These are phyloP conservation scores for Sabuloglossum arenarium DNA, from an alignment of 495 filamentous ascomycete species.

Conservation along the genomic window DNA sequence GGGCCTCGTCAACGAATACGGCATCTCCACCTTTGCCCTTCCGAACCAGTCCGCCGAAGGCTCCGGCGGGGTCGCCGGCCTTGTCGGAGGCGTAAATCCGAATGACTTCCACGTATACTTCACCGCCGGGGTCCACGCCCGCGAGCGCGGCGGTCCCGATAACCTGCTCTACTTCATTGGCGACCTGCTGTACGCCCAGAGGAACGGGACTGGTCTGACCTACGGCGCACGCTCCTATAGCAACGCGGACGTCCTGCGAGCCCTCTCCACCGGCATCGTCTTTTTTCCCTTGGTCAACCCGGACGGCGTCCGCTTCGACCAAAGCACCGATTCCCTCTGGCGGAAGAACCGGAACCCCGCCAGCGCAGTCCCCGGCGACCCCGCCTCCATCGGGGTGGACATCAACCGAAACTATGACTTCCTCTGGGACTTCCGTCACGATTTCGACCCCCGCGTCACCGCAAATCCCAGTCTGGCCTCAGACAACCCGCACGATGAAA, in stretches of 20 bases:
- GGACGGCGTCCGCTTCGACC: conserved; percentile 21
- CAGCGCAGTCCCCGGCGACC: conserved; percentile 2
- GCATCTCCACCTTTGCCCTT: conserved; percentile 12
- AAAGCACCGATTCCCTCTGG: conserved; percentile 17
- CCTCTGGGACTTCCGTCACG: conserved; percentile 16
- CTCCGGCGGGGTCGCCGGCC: conserved; percentile 9
- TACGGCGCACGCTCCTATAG: conserved; percentile 22
- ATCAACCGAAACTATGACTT: conserved; percentile 23
- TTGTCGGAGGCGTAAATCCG: conserved; percentile 10
- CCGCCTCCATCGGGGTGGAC: conserved; percentile 15
- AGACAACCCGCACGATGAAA: conserved; percentile 12
- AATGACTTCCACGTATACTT: conserved; percentile 16
- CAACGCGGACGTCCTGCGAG: conserved; percentile 18
- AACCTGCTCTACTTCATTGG: conserved; percentile 18
- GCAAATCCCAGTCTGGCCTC: conserved; percentile 10
- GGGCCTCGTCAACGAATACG: conserved; percentile 15
- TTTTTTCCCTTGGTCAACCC: conserved; percentile 20
- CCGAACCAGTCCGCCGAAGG: conserved; percentile 18
- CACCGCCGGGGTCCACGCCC: conserved; percentile 17
- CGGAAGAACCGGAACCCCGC: conserved; percentile 22
- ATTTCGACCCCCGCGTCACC: conserved; percentile 13
- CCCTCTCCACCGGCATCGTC: conserved; percentile 19
- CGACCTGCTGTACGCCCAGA: conserved; percentile 20
- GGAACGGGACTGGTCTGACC: conserved; percentile 15
- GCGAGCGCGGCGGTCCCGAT: conserved; percentile 19